Percentiles rank a stretch among this genome's conserved stretches.
Conservation (phyloP, 179 eudicot species). For the Vitellaria paradoxa region DNA sequence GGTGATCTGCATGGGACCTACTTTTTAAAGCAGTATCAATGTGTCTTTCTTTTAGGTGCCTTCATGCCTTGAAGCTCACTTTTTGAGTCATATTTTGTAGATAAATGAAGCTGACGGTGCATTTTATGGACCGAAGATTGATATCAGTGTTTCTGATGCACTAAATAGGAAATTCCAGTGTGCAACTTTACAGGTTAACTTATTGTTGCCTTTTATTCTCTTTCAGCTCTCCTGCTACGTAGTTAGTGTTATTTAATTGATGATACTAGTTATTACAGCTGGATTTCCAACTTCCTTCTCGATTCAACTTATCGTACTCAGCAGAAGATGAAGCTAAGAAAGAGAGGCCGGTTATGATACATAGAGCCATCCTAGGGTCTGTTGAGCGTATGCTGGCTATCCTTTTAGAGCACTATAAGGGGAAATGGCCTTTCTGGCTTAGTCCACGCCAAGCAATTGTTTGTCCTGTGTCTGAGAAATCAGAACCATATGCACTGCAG, state of each 20-base stretch:
- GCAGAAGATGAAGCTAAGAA: slow-evolving; percentile 95
- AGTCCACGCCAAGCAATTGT: slow-evolving; percentile 96
- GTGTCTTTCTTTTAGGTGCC: too few species aligned
- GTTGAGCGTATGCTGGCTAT: slow-evolving; percentile 97
- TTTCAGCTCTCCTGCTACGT: neutral
- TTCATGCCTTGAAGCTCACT: slow-evolving; percentile 8
- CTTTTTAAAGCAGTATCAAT: neutral
- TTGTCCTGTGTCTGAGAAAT: slow-evolving; percentile 86
- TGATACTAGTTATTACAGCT: slow-evolving; percentile 46
- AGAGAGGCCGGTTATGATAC: slow-evolving; percentile 98
- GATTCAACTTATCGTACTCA: slow-evolving; percentile 81
- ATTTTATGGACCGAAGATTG: slow-evolving; percentile 98
- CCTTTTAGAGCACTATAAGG: slow-evolving; percentile 91
- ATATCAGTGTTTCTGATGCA: slow-evolving; percentile 94
- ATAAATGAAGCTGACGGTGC: slow-evolving; percentile 96
- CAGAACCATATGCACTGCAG: slow-evolving; percentile 73
- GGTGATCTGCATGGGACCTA: neutral
- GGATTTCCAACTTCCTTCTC: slow-evolving; percentile 90
- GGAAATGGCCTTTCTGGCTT: slow-evolving; percentile 98
- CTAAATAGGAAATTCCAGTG: slow-evolving; percentile 93
- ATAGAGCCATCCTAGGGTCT: slow-evolving; percentile 93
- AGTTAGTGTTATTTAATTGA: neutral
- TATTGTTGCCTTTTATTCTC: neutral
- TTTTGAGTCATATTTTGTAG: slow-evolving; percentile 31
- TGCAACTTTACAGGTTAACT: slow-evolving; percentile 86